Evolutionary conservation across 2,329 filamentous ascomycete genomes (phyloP).

Genomic region (Knufia petricola): DNA sequence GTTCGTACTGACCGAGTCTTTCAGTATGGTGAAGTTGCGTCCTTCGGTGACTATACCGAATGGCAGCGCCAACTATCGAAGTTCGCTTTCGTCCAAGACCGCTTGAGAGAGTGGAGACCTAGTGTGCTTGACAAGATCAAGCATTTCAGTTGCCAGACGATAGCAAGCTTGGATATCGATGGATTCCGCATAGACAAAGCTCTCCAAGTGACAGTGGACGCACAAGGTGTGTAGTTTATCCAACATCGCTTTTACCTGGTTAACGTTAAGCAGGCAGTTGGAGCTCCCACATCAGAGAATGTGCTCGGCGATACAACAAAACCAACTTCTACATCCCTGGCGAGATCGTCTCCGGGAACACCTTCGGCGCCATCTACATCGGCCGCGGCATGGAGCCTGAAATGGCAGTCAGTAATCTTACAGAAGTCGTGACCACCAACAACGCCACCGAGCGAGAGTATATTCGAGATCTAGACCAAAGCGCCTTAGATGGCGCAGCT

Average conservation of each 20-base stretch:
- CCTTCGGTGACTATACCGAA: slow-evolving; percentile 44
- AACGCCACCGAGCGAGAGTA: slow-evolving; percentile 27
- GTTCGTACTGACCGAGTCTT: background rate
- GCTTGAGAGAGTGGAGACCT: slow-evolving; percentile 45
- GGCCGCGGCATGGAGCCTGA: slow-evolving; percentile 43
- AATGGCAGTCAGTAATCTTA: slow-evolving; percentile 31
- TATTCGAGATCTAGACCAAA: slow-evolving; percentile 36
- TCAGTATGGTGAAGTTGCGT: slow-evolving; percentile 45
- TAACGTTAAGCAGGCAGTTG: slow-evolving; percentile 33
- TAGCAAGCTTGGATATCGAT: slow-evolving; percentile 46
- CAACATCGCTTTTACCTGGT: background rate
- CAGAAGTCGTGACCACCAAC: slow-evolving; percentile 30
- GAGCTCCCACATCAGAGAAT: slow-evolving; percentile 40
- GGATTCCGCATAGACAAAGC: slow-evolving; percentile 48
- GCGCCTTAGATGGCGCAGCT: slow-evolving; percentile 43
- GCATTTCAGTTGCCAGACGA: slow-evolving; percentile 46
- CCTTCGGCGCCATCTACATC: slow-evolving; percentile 43
- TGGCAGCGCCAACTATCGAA: slow-evolving; percentile 47
- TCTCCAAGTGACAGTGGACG: slow-evolving; percentile 45
- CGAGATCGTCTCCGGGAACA: slow-evolving; percentile 46
- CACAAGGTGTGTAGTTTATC: slow-evolving; percentile 15
- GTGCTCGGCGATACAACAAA: slow-evolving; percentile 40
- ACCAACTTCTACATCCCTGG: slow-evolving; percentile 48
- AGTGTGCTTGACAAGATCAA: slow-evolving; percentile 43
- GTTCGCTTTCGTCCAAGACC: slow-evolving; percentile 49